A percentile compares a stretch with the other conserved stretches of the same genome.
Conservation (phyloP, 192 early-diverging fungal species). For the Mortierella hygrophila region DNA sequence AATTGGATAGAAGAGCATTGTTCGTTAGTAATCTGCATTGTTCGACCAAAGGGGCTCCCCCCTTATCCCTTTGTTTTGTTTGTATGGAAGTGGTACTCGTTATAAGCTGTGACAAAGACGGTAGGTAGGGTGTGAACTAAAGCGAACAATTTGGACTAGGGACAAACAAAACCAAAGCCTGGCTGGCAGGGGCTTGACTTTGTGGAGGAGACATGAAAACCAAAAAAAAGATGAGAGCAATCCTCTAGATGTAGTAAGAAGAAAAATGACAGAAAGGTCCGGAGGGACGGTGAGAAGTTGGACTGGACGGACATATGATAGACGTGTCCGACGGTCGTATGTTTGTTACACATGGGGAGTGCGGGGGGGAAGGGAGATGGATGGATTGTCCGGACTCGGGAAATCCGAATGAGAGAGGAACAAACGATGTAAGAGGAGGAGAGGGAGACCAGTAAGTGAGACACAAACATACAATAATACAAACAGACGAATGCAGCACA, state of each 20-base stretch:
- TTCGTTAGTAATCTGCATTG: slow-evolving; percentile 18
- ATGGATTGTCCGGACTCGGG: neutral
- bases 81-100: neutral
- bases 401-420: neutral
- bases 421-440: neutral
- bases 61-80: neutral
- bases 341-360: slow-evolving; percentile 16
- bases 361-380: neutral
- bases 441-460: neutral
- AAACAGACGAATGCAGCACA: neutral
- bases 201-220: neutral
- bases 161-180: neutral
- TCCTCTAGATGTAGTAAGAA: neutral
- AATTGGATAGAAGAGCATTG: slow-evolving; percentile 4
- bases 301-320: slow-evolving; percentile 16
- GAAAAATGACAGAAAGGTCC: neutral
- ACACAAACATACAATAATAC: neutral
- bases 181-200: neutral
- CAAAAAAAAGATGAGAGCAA: neutral
- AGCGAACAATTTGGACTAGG: neutral
- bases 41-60: neutral
- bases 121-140: neutral
- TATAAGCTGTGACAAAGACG: neutral
- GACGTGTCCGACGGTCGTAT: slow-evolving; percentile 1
- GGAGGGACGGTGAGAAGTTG: neutral